A percentile compares a stretch with the other conserved stretches of the same genome.
These are phyloP conservation scores for Naganishia liquefaciens DNA, from an alignment of 1,284 basidiomycete species.

Conservation along the genomic window DNA sequence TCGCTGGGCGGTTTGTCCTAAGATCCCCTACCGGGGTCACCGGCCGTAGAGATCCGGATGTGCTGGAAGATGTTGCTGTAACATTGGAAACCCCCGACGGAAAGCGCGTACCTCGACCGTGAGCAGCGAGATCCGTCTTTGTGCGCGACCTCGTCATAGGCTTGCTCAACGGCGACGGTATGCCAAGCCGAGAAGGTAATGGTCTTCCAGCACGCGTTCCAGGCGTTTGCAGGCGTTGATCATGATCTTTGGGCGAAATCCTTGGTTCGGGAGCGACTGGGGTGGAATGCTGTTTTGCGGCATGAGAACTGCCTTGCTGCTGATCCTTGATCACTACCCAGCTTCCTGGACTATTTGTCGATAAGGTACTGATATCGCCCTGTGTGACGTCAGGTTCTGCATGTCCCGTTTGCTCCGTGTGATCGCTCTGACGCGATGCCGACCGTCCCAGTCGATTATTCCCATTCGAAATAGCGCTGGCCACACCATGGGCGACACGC, in stretches of 20 bases:
- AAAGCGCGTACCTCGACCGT: background rate
- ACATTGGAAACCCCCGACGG: background rate
- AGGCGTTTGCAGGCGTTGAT: background rate
- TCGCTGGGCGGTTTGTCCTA: background rate
- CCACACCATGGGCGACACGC: conserved; percentile 17
- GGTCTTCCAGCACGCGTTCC: background rate
- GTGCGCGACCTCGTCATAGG: conserved; percentile 3
- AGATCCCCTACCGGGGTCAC: conserved; percentile 5
- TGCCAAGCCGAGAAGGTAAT: conserved; percentile 9
- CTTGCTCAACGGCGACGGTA: conserved; percentile 20
- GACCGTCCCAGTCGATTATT: conserved; percentile 4
- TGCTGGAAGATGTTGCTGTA: conserved; percentile 13
- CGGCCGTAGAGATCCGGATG: conserved; percentile 7
- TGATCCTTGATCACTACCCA: conserved; percentile 25
- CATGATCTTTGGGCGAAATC: background rate
- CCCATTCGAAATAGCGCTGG: conserved; percentile 16
- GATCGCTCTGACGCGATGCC: conserved; percentile 15
- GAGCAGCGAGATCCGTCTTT: background rate
- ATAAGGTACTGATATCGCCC: conserved; percentile 22
- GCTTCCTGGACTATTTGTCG: conserved; percentile 23
- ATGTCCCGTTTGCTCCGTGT: conserved; percentile 22
- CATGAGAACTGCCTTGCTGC: too few species aligned
- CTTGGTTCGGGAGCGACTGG: background rate
- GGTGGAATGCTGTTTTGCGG: background rate
- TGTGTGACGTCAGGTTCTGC: background rate